phyloP scores from a whole-genome alignment of 176 grass and related monocot genomes.

The Aegilops sharonensis region DNA sequence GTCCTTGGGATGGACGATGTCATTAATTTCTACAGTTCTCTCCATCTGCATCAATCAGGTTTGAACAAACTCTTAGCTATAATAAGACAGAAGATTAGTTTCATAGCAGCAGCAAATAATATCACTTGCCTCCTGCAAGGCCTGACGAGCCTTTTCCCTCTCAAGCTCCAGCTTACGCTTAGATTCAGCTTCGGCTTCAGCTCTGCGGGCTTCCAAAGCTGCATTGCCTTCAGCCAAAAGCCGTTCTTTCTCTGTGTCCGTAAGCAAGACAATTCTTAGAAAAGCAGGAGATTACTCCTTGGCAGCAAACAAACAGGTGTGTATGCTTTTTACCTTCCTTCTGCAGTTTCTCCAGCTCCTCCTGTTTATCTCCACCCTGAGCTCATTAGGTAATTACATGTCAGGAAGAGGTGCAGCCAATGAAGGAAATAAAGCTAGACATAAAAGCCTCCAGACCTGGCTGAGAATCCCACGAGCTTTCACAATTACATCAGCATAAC shows the following conservation, averaged over 20 bases:
- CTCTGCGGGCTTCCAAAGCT: conserved; percentile 82
- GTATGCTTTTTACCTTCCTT: conserved; percentile 67
- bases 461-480: conserved; percentile 77
- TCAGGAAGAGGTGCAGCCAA: not conserved
- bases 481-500: conserved; percentile 85
- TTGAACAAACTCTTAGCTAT: conserved; percentile 11
- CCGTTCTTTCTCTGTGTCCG: conserved; percentile 69
- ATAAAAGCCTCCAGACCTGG: conserved; percentile 47
- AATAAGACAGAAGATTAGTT: not conserved
- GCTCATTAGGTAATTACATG: conserved; percentile 10
- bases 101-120: not conserved
- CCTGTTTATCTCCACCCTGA: conserved; percentile 76
- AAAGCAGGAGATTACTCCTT: not conserved
- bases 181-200: conserved; percentile 75
- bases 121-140: conserved; percentile 70
- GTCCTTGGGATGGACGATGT: conserved; percentile 62
- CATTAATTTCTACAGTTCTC: conserved; percentile 86
- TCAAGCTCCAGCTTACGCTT: conserved; percentile 84
- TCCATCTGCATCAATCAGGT: conserved; percentile 61
- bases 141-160: conserved; percentile 85
- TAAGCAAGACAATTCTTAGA: not conserved
- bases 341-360: conserved; percentile 89
- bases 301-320: not conserved
- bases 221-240: conserved; percentile 89
- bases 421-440: not conserved